phyloP scores from a whole-genome alignment of 257 asterid species.

The Plectranthus barbatus region DNA sequence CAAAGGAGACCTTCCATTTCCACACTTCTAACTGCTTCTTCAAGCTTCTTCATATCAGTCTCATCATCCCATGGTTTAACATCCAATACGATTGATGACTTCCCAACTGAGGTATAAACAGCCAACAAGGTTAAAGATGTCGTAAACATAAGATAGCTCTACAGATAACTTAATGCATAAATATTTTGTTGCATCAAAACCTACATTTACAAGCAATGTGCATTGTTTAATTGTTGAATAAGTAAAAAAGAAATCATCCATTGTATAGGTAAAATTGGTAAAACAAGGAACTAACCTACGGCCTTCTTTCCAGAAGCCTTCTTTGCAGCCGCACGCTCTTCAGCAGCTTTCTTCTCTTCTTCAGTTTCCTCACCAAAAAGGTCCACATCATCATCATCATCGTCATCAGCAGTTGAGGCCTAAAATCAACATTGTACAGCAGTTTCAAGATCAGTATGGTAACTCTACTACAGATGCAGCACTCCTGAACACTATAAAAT shows the following conservation, averaged over 20 bases:
- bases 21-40: slow-evolving; percentile 77
- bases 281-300: slow-evolving; percentile 51
- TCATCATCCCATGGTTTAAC: slow-evolving; percentile 97
- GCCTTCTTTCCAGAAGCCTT: slow-evolving; percentile 88
- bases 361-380: slow-evolving; percentile 95
- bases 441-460: neutral
- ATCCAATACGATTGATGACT: slow-evolving; percentile 54
- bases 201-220: neutral
- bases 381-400: slow-evolving; percentile 81
- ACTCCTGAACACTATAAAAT: neutral
- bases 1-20: slow-evolving; percentile 72
- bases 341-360: slow-evolving; percentile 93
- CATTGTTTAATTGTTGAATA: neutral
- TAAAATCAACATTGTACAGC: neutral
- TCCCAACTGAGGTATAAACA: slow-evolving; percentile 46
- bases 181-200: neutral
- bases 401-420: slow-evolving; percentile 57
- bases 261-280: neutral
- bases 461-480: neutral
- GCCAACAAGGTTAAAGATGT: neutral
- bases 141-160: neutral
- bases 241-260: neutral
- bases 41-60: slow-evolving; percentile 92
- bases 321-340: slow-evolving; percentile 78
- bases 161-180: neutral